phyloP scores from a whole-genome alignment of 2,329 filamentous ascomycete species.

The Byssothecium circinans region DNA sequence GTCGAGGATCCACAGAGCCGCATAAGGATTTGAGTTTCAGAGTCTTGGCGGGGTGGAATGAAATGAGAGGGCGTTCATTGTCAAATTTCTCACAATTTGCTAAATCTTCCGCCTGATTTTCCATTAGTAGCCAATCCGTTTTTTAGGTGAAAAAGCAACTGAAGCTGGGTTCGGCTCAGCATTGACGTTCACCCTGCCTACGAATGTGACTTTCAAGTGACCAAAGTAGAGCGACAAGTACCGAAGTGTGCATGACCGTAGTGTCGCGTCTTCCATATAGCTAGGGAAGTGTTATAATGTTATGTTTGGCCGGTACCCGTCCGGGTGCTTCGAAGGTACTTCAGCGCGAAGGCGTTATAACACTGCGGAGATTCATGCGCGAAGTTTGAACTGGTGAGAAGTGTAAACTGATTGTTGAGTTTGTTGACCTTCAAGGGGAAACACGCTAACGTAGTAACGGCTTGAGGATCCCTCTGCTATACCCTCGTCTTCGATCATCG shows the following conservation, averaged over 20 bases:
- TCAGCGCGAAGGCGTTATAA: neutral
- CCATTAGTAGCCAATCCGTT: too few species aligned
- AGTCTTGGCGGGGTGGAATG: neutral
- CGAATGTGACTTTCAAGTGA: too few species aligned
- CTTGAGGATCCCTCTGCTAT: neutral
- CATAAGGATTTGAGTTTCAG: neutral
- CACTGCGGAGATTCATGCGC: neutral
- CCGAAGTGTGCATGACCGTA: too few species aligned
- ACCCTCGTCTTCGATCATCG: constrained; percentile 1
- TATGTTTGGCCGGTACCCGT: too few species aligned
- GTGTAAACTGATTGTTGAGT: neutral
- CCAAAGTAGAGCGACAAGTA: too few species aligned
- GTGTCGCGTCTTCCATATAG: too few species aligned
- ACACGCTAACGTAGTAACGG: neutral
- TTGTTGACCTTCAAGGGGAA: neutral
- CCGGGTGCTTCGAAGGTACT: neutral
- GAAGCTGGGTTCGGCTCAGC: too few species aligned
- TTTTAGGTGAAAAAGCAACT: too few species aligned
- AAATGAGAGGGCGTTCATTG: neutral
- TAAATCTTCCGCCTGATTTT: neutral
- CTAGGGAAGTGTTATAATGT: too few species aligned
- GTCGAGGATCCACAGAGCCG: neutral
- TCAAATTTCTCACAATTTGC: neutral
- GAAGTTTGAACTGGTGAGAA: neutral
- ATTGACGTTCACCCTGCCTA: too few species aligned